Percentiles rank a stretch among this genome's conserved stretches.
These are phyloP conservation scores for Alternaria panax DNA, from an alignment of 2,329 filamentous ascomycete genomes.

Conservation along the genomic window DNA sequence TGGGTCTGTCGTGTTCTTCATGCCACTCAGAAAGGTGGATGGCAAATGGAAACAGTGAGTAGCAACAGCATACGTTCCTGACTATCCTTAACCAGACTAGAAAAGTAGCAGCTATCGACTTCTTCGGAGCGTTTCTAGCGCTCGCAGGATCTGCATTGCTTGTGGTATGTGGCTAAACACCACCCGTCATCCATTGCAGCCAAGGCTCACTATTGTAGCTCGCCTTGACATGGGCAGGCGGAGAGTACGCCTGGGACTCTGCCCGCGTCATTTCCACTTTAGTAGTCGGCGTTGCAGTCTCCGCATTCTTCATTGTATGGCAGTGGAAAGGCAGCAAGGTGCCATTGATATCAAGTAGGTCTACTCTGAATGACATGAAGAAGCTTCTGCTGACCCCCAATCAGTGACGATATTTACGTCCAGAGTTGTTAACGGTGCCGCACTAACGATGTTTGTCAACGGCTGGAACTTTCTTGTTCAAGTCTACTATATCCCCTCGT, in stretches of 20 bases:
- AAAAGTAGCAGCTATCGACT: slow-evolving; percentile 60
- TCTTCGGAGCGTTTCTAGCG: slow-evolving; percentile 62
- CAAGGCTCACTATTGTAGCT: slow-evolving; percentile 19
- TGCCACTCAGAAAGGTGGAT: slow-evolving; percentile 55
- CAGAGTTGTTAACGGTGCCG: slow-evolving; percentile 27
- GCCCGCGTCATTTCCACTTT: slow-evolving; percentile 61
- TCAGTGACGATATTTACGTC: slow-evolving; percentile 28
- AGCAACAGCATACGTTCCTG: neutral
- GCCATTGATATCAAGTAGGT: slow-evolving; percentile 64
- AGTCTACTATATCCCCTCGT: slow-evolving; percentile 69
- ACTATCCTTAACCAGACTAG: slow-evolving; percentile 13
- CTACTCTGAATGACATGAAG: neutral
- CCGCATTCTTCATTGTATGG: slow-evolving; percentile 60
- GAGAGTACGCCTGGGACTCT: slow-evolving; percentile 62
- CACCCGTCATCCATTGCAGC: neutral
- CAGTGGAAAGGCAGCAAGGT: slow-evolving; percentile 66
- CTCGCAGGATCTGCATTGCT: slow-evolving; percentile 64
- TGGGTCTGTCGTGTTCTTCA: slow-evolving; percentile 31
- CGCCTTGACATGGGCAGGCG: slow-evolving; percentile 65
- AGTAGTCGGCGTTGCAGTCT: slow-evolving; percentile 57
- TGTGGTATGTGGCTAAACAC: slow-evolving; percentile 52
- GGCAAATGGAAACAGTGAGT: slow-evolving; percentile 58
- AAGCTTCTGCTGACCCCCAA: neutral
- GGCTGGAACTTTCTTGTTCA: slow-evolving; percentile 67
- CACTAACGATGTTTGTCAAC: slow-evolving; percentile 61